Base-by-base conservation (phyloP, 441 rosid genomes). In the Sinapis alba region DNA sequence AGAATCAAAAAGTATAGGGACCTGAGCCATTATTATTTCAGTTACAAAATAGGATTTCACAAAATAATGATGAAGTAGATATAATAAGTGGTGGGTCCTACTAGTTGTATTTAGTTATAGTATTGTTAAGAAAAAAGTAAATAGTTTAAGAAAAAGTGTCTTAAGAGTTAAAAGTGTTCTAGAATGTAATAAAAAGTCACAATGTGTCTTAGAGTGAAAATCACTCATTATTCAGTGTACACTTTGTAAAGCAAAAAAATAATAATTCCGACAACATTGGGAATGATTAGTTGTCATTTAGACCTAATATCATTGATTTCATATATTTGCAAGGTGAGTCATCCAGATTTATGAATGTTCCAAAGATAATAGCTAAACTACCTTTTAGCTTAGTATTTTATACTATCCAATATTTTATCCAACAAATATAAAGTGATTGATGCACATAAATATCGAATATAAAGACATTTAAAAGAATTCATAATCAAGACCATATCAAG, bases 221-320 rank as follows among this genome's bases (percentile, higher is more conserved):
- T n/a, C n/a, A n/a, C n/a, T n/a, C n/a, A n/a, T n/a, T n/a, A n/a
- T 45, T 27, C 16, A 60, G 3, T 63, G 20, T 30, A 20, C 61
- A 21, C 26, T 58, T 66, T 28, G 28, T 47, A 9, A 43, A 57
- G 26, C 4, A 45, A 58, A 36, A 71, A 41, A 72, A 36, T 24
- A 12, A 18, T 6, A 9, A 9, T 12, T 60, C 78, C 73, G 59
- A 68, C 69, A 75, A 36, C 15, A 18, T 11, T 15, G 59, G 79
- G 69, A 69, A 62, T 75, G 69, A 15, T 62, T 68, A 75, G 62
- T 51, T 75, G 65, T 53, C 5, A 36, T 62, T 68, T 23, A n/a
- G 62, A 74, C 72, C 62, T 28, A 28, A 28, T 28, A 28, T 36
- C 34, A 74, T 19, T 15, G 59, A 28, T 45, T 30, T 6, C 67